Conservation (phyloP, 2,329 filamentous ascomycete genomes). For the Sporothrix schenckii region DNA sequence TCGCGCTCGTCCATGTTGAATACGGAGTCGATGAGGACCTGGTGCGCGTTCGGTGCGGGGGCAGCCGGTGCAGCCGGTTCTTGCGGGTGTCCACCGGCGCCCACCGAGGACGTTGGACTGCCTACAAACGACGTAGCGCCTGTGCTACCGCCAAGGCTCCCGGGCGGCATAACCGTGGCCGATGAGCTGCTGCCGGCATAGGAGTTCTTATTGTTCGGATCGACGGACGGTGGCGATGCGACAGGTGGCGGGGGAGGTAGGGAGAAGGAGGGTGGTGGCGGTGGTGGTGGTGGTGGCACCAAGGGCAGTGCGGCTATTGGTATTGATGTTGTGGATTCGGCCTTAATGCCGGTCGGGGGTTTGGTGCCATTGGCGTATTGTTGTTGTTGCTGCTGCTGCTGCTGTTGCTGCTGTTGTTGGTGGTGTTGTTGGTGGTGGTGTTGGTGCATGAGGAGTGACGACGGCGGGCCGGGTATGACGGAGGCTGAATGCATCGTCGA, state of each 20-base stretch:
- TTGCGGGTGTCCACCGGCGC: not conserved
- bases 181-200: not conserved
- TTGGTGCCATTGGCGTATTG: conserved; percentile 8
- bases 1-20: conserved; percentile 33
- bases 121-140: not conserved
- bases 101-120: not conserved
- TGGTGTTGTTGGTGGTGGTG: not conserved
- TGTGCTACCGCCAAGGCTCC: not conserved
- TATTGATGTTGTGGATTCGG: not conserved
- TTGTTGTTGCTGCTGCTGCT: not conserved
- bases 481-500: conserved; percentile 7
- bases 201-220: not conserved
- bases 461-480: not conserved
- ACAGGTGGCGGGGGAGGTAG: conserved; percentile 8
- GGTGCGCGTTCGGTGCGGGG: conserved; percentile 5
- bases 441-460: conserved; percentile 1
- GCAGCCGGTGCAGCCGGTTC: not conserved
- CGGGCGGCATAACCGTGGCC: conserved; percentile 12
- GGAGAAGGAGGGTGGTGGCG: conserved; percentile 13
- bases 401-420: not conserved
- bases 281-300: conserved; percentile 15
- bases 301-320: conserved; percentile 1
- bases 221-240: conserved; percentile 1
- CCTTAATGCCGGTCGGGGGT: conserved; percentile 9
- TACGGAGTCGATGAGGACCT: conserved; percentile 26